Evolutionary conservation across 2,329 filamentous ascomycete species (phyloP), one percentile per base, ranked within the genome.

Genomic region (Fusarium marasasianum): DNA sequence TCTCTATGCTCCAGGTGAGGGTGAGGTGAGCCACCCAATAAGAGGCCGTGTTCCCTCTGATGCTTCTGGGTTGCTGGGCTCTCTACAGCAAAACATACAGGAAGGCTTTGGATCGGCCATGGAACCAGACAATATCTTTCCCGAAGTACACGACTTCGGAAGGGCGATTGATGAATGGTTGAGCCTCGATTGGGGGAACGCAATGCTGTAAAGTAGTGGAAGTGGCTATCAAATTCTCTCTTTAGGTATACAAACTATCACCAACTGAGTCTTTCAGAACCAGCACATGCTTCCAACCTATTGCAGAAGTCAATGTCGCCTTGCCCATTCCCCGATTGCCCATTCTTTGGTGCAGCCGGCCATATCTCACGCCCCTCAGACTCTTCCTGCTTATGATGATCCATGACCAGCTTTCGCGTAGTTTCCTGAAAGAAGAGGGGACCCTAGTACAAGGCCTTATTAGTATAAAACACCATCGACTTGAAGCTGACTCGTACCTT

Each of bases 141-240:
- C 60, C 1, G 18, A 63, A 17, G 43, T 29, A 6, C 53, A 63
- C 1, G 60, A 63, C 14, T 63, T 63, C 2, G 41, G 60, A 2
- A 58, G 60, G 18, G 60, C 60, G 1, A 63, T 63, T 29, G 60
- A 63, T 9, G 60, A 63, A n/a, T 63, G 60, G 60, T 3, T 63
- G 2, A 63, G 53, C 6, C 41, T 63, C 6, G 60, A 63, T 9
- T 63, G 53, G 60, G 60, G 17, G 4, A 63, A 56, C 7, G 18
- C 50, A 8, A 31, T 62, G 15, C 14, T 45, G 15, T 62, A 9
- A 20, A 13, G 13, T 11, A 35, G 6, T 14, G 22, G 17, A 5
- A 14, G 3, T 11, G 12, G 15, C 11, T 48, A 50, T 18, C 8
- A 22, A 12, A 18, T 18, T n/a, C 0, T 33, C 1, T 9, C 2